Evolutionary conservation across 108 stramenopile species (phyloP), one percentile per base, ranked within the genome.

Genomic region (Aurantiochytrium sp.): DNA sequence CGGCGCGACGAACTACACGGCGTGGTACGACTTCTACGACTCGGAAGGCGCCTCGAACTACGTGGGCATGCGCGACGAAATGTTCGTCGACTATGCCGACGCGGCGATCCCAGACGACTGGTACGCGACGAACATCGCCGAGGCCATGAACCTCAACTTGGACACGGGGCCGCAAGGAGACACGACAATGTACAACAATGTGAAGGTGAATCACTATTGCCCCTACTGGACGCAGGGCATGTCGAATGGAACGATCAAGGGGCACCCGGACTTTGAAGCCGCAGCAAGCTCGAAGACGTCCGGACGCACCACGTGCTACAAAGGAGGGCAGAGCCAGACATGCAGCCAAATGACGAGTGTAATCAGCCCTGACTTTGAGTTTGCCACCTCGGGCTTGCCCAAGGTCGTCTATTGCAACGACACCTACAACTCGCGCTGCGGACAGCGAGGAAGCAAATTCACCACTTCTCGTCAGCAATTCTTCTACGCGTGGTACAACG

Each of bases 181-280:
- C n/a, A n/a, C n/a, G n/a, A n/a, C n/a, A n/a, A n/a, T n/a, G n/a
- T n/a, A n/a, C n/a, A n/a, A n/a, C n/a, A n/a, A n/a, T n/a, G n/a
- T n/a, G n/a, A 15, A 65, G 1, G 59, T 65, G 34, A 34, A 34
- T 12, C 32, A 65, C 10, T 81, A 81, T 30, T 81, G 73, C 45
- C 73, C 73, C 0, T 81, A 48, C 1, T 81, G 73, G 73, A 48
- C 42, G n/a, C n/a, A 81, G n/a, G 73, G 42, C 1, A 1, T 81
- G 4, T 27, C 19, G 24, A 48, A 41, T 3, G 39, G 45, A 0
- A 81, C 39, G 1, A 4, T 81, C n/a, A 48, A 24, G n/a, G 36
- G 36, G 6, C 73, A 81, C 45, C 73, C 73, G 15, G 73, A 81
- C 30, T 81, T 81, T 30, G 73, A 81, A 30, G 73, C 73, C 6